Evolutionary conservation across 208 protist genomes (phyloP), one percentile per base, ranked within the genome.

Genomic region (Trypanosoma platydactyli): DNA sequence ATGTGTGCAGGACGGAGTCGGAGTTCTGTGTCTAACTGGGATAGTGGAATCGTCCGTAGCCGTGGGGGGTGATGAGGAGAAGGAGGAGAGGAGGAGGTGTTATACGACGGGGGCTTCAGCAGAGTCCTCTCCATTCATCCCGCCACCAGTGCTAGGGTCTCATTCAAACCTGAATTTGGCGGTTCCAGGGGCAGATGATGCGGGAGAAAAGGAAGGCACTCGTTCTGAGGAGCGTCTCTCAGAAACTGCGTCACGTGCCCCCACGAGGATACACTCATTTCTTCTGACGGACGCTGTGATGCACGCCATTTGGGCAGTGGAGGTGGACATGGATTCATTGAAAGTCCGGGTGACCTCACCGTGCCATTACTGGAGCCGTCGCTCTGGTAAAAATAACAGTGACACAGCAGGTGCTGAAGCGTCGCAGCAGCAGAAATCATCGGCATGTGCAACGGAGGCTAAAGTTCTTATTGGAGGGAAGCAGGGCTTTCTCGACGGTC

Each of bases 231-330:
- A 79, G 58, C 49, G 24, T 1, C 48, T 53, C 38, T 54, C 68
- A 27, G 50, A 75, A 50, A 5, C 15, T 40, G 22, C 33, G 12
- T 40, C 41, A 12, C n/a, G 1, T 62, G 2, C 24, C 18, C 44
- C 57, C 30, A 15, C 13, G 1, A 42, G 1, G 27, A 1, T 13
- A 5, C 76, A 93, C 61, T 73, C 73, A 52, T 81, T 88, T 62
- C 55, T 93, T 40, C 65, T 90, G 20, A 71, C 76, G 4, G 81
- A 89, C 66, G 64, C 56, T 3, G 56, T 63, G 15, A 58, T 52
- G 35, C 81, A 93, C 62, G 75, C 86, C 6, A 82, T 93, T 42
- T 93, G 83, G 81, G 80, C 81, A 1, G 41, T 90, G 33, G 72
- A 83, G 33, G 79, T 86, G 12, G 29, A 64, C 48, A 45, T 80